These are phyloP conservation scores for Leccinum pellstonianum DNA, from an alignment of 768 basidiomycete genomes.

Conservation along the genomic window DNA sequence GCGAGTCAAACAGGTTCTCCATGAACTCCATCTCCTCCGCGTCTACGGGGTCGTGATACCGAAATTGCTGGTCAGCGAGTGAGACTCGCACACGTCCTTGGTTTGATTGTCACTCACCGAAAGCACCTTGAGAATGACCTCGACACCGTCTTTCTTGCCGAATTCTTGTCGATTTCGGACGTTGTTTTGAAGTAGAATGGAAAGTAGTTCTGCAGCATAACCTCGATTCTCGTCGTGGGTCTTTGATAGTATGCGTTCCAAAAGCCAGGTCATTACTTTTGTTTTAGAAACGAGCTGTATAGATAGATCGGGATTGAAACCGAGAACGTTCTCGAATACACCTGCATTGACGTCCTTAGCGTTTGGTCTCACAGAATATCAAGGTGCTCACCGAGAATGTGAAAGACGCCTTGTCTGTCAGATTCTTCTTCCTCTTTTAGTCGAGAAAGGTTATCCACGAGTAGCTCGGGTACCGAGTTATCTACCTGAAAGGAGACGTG, in stretches of 20 bases:
- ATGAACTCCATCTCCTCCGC: conserved; percentile 95
- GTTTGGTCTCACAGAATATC: not conserved
- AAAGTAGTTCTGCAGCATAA: conserved; percentile 92
- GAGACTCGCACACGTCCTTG: conserved; percentile 10
- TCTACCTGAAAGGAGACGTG: conserved; percentile 54
- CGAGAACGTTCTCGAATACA: conserved; percentile 90
- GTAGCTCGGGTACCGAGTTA: conserved; percentile 79
- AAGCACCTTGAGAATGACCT: conserved; percentile 68
- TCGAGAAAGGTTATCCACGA: conserved; percentile 85
- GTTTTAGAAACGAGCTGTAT: conserved; percentile 71
- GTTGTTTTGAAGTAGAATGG: conserved; percentile 82
- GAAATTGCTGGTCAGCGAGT: conserved; percentile 65
- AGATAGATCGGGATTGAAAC: conserved; percentile 78
- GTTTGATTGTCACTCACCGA: conserved; percentile 57
- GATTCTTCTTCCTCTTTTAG: conserved; percentile 91
- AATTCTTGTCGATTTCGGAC: conserved; percentile 65
- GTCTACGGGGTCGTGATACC: conserved; percentile 78
- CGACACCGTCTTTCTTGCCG: conserved; percentile 75
- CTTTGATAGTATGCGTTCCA: conserved; percentile 71
- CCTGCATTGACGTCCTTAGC: conserved; percentile 42
- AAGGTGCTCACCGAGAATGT: conserved; percentile 66
- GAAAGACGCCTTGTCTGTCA: conserved; percentile 90
- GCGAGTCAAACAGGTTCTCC: conserved; percentile 91
- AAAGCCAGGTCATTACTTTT: conserved; percentile 72
- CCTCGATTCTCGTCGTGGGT: conserved; percentile 86